These are phyloP conservation scores for Fusarium udum DNA, from an alignment of 2,329 filamentous ascomycete species.

Conservation along the genomic window DNA sequence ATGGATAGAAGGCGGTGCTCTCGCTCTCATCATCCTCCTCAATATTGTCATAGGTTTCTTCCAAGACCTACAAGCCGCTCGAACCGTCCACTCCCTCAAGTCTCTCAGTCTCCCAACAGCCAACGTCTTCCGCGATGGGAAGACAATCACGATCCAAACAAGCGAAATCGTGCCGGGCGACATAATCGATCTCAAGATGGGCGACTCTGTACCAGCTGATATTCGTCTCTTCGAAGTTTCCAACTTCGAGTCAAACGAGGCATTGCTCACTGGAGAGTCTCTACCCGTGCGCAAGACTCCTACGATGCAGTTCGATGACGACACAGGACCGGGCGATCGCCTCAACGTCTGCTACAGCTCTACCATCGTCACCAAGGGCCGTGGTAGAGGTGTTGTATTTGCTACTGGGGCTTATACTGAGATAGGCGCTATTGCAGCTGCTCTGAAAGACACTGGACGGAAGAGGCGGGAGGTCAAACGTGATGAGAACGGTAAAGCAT, in stretches of 20 bases:
- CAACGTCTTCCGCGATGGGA: constrained; percentile 30
- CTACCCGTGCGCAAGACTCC: constrained; percentile 66
- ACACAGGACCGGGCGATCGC: constrained; percentile 62
- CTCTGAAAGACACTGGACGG: constrained; percentile 51
- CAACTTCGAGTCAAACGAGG: constrained; percentile 30
- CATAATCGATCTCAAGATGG: constrained; percentile 62
- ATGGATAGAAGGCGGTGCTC: constrained; percentile 68
- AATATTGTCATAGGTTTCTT: constrained; percentile 64
- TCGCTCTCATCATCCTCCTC: constrained; percentile 65
- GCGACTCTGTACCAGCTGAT: constrained; percentile 70
- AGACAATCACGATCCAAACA: constrained; percentile 23
- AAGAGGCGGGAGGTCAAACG: constrained; percentile 50
- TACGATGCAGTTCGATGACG: constrained; percentile 51
- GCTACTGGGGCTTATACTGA: constrained; percentile 71
- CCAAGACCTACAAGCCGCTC: constrained; percentile 57
- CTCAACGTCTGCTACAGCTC: constrained; percentile 72
- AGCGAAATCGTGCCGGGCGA: constrained; percentile 57
- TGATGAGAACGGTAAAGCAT: constrained; percentile 54
- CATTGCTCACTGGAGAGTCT: constrained; percentile 48
- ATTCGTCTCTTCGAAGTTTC: constrained; percentile 50
- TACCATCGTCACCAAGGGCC: constrained; percentile 69
- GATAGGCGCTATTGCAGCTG: constrained; percentile 67
- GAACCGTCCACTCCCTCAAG: constrained; percentile 57
- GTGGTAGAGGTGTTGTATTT: constrained; percentile 67
- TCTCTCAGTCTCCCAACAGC: constrained; percentile 47